These are phyloP conservation scores for Lasiodiplodia theobromae DNA, from an alignment of 2,329 filamentous ascomycete genomes.

Conservation along the genomic window DNA sequence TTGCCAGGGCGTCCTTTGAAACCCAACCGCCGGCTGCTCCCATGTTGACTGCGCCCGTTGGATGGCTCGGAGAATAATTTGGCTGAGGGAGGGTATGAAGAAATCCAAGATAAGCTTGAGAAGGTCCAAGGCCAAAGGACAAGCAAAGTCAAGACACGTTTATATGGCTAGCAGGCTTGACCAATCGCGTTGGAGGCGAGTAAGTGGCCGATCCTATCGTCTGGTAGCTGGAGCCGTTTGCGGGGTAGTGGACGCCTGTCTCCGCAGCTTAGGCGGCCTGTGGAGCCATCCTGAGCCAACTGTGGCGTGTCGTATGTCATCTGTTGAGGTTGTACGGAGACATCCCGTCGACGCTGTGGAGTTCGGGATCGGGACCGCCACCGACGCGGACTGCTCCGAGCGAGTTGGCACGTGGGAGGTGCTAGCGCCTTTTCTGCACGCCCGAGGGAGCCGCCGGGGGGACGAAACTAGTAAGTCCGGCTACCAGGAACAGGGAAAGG, in stretches of 20 bases:
- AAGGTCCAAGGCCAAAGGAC: background rate
- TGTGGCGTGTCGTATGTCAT: background rate
- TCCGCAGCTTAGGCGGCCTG: constrained; percentile 5
- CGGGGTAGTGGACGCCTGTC: background rate
- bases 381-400: constrained; percentile 2
- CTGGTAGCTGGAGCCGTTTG: background rate
- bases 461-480: background rate
- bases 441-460: background rate
- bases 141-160: constrained; percentile 7
- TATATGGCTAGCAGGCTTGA: background rate
- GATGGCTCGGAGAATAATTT: background rate
- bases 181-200: background rate
- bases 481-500: background rate
- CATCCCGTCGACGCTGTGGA: background rate
- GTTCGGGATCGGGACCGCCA: background rate
- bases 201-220: background rate
- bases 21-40: constrained; percentile 3
- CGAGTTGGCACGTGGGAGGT: background rate
- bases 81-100: background rate
- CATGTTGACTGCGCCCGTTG: background rate
- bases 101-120: background rate
- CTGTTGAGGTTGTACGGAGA: background rate
- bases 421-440: background rate
- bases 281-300: constrained; percentile 1
- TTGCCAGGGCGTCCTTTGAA: background rate